A percentile compares a stretch with the other conserved stretches of the same genome.
Evolutionary conservation across 768 basidiomycete species (phyloP).

Genomic region (Tricholoma saponaceum): DNA sequence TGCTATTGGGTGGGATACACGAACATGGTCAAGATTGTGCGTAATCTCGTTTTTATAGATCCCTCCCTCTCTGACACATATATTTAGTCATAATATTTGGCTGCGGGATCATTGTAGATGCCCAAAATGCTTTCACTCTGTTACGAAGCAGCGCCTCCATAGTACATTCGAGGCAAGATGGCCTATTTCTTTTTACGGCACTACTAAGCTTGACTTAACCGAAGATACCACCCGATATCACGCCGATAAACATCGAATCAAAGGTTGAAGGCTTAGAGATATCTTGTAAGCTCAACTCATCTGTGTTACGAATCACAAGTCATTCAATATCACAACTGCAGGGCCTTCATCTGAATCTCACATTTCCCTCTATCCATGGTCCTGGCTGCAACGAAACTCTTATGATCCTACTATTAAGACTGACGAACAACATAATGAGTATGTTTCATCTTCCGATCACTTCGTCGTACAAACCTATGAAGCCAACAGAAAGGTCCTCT

Average conservation of each 20-base stretch:
- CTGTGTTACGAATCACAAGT: not conserved
- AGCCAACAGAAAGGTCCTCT: conserved; percentile 59
- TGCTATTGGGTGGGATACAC: conserved; percentile 68
- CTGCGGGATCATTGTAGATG: conserved; percentile 92
- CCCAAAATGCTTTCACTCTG: conserved; percentile 76
- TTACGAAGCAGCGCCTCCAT: conserved; percentile 87
- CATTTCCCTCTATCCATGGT: conserved; percentile 83
- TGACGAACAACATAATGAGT: conserved; percentile 38
- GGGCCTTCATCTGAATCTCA: conserved; percentile 63
- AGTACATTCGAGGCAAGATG: conserved; percentile 69
- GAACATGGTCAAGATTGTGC: conserved; percentile 75
- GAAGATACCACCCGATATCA: conserved; percentile 70
- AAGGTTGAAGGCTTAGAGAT: conserved; percentile 66
- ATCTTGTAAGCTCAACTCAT: conserved; percentile 49
- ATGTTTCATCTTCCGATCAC: conserved; percentile 15
- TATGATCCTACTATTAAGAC: conserved; percentile 65
- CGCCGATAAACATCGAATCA: conserved; percentile 54
- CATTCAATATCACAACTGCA: conserved; percentile 16
- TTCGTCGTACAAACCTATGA: not conserved
- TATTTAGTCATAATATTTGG: conserved; percentile 81
- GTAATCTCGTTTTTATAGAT: conserved; percentile 23
- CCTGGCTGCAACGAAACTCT: conserved; percentile 73
- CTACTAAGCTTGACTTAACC: not conserved
- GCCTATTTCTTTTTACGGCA: conserved; percentile 11
- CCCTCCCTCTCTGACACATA: not conserved